phyloP scores from a whole-genome alignment of 1,139 yeast genomes.

The Protomyces arabidopsidicola region DNA sequence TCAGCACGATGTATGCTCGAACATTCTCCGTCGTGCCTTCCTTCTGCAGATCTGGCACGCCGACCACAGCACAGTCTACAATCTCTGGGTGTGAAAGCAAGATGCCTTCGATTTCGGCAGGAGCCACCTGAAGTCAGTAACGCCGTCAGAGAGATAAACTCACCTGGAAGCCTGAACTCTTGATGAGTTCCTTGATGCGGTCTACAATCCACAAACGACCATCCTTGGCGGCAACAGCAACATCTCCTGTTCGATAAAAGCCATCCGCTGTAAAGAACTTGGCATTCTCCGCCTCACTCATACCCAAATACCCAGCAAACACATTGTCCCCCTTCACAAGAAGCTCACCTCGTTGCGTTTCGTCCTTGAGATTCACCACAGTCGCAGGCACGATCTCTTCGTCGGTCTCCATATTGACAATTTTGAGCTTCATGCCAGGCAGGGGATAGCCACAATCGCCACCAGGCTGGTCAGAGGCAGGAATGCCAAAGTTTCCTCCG shows the following conservation, averaged over 20 bases:
- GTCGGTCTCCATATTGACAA: conserved; percentile 52
- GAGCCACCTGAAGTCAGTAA: conserved; percentile 49
- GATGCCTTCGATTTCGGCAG: conserved; percentile 67
- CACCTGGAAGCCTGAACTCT: conserved; percentile 62
- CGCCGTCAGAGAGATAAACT: not conserved
- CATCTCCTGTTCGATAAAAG: conserved; percentile 78
- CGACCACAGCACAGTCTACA: conserved; percentile 41
- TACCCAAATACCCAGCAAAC: conserved; percentile 57
- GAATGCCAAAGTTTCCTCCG: conserved; percentile 32
- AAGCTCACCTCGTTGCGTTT: conserved; percentile 52
- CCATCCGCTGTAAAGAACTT: conserved; percentile 55
- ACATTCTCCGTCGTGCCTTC: conserved; percentile 40
- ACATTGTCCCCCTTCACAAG: conserved; percentile 67
- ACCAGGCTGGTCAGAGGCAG: conserved; percentile 38
- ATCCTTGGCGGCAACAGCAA: conserved; percentile 49
- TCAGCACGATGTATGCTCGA: conserved; percentile 40
- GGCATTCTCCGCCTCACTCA: conserved; percentile 50
- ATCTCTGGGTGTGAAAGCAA: conserved; percentile 47
- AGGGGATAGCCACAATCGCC: conserved; percentile 46
- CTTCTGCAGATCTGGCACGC: conserved; percentile 37
- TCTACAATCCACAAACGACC: conserved; percentile 57
- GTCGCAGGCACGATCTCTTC: conserved; percentile 42
- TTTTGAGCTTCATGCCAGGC: conserved; percentile 45
- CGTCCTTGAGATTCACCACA: conserved; percentile 50
- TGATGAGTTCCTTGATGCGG: conserved; percentile 65